Evolutionary conservation across 176 grass and related monocot species (phyloP).

Genomic region (Tillandsia fasciculata): DNA sequence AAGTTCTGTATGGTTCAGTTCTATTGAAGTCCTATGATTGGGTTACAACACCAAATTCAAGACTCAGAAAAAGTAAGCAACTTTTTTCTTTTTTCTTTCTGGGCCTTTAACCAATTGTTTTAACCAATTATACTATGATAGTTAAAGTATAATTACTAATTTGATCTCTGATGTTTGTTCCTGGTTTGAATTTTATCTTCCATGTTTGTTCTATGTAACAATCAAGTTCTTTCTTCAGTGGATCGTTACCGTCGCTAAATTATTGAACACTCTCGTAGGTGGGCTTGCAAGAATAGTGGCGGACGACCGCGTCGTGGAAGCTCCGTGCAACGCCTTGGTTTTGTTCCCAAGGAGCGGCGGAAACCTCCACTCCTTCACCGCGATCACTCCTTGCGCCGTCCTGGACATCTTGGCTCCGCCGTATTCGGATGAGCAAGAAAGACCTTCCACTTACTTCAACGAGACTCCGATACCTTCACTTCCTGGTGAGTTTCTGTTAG

Average conservation of each 20-base stretch:
- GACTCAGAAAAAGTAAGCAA: conserved; percentile 30
- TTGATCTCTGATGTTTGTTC: too few species aligned
- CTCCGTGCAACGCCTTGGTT: conserved; percentile 49
- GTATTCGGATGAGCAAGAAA: conserved; percentile 46
- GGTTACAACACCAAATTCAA: conserved; percentile 22
- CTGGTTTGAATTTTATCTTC: too few species aligned
- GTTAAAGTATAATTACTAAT: not conserved
- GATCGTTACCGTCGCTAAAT: too few species aligned
- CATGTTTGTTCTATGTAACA: too few species aligned
- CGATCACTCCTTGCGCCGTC: conserved; percentile 73
- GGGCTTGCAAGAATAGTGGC: conserved; percentile 65
- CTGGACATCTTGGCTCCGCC: conserved; percentile 71
- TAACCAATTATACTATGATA: not conserved
- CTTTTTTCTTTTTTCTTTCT: not conserved
- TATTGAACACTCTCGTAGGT: conserved; percentile 12
- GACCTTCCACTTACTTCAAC: conserved; percentile 58
- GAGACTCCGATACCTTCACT: conserved; percentile 43
- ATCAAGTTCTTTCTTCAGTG: too few species aligned
- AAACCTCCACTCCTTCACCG: conserved; percentile 76
- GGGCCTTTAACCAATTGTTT: not conserved
- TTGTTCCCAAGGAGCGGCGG: conserved; percentile 77
- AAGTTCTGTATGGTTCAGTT: conserved; percentile 57
- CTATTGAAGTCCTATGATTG: conserved; percentile 60
- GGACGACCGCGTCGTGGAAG: conserved; percentile 27
- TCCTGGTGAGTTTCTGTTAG: conserved; percentile 22